Evolutionary conservation across 495 filamentous ascomycete genomes (phyloP).

Genomic region (Penicillium waksmanii): DNA sequence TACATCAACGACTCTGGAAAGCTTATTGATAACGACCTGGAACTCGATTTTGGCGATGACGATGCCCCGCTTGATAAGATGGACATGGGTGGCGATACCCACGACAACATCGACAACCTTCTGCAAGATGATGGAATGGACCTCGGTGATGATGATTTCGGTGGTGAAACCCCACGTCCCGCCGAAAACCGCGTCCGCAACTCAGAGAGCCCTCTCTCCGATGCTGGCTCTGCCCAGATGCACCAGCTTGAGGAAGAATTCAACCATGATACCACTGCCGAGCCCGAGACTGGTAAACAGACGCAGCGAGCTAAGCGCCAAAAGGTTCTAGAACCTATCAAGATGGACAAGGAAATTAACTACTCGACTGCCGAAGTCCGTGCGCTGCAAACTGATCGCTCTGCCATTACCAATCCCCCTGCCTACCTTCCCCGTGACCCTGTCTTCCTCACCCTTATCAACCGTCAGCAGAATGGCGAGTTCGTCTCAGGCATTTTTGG

Average conservation of each 20-base stretch:
- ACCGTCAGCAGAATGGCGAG: conserved; percentile 82
- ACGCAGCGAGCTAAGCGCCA: conserved; percentile 76
- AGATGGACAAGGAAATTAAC: conserved; percentile 67
- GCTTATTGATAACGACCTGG: conserved; percentile 49
- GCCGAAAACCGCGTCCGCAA: conserved; percentile 67
- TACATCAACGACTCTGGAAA: conserved; percentile 68
- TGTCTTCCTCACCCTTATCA: conserved; percentile 81
- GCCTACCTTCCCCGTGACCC: conserved; percentile 85
- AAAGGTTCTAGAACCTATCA: conserved; percentile 58
- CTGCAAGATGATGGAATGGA: conserved; percentile 49
- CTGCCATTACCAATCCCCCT: conserved; percentile 77
- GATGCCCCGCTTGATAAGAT: conserved; percentile 50
- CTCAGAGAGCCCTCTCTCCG: conserved; percentile 48
- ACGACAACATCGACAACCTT: conserved; percentile 37
- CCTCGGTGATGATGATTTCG: conserved; percentile 49
- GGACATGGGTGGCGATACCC: conserved; percentile 37
- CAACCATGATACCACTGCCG: conserved; percentile 49
- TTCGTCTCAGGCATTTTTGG: conserved; percentile 80
- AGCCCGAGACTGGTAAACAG: conserved; percentile 64
- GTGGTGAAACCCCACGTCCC: conserved; percentile 52
- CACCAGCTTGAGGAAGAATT: conserved; percentile 63
- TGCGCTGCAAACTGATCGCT: conserved; percentile 75
- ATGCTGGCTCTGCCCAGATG: conserved; percentile 38
- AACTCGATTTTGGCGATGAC: conserved; percentile 58
- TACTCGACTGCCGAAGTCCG: conserved; percentile 65